phyloP scores from a whole-genome alignment of 2,329 filamentous ascomycete genomes.

The Colletotrichum somersetense region DNA sequence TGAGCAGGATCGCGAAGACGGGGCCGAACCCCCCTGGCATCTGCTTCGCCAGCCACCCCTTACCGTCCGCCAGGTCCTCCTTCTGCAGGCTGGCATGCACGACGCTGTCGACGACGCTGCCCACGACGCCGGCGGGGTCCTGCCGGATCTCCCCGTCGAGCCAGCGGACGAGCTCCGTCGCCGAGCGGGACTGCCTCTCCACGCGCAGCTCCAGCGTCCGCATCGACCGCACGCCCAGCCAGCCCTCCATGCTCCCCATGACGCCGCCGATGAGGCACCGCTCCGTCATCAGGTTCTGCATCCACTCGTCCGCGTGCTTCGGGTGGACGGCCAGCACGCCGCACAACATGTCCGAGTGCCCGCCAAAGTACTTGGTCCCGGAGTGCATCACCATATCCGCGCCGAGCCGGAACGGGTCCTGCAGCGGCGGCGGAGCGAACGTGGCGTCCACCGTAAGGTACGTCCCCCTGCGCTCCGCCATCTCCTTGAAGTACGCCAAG shows the following conservation, averaged over 20 bases:
- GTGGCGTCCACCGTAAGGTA: conserved; percentile 89
- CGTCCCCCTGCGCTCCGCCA: conserved; percentile 79
- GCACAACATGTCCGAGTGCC: conserved; percentile 93
- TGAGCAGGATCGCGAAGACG: conserved; percentile 83
- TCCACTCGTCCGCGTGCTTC: conserved; percentile 65
- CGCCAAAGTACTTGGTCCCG: conserved; percentile 96
- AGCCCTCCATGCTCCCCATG: conserved; percentile 91
- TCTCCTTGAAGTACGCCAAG: conserved; percentile 77
- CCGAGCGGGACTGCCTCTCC: conserved; percentile 78
- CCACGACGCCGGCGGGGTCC: conserved; percentile 56
- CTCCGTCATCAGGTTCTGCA: conserved; percentile 73
- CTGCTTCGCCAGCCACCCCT: conserved; percentile 82
- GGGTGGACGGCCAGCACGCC: conserved; percentile 80
- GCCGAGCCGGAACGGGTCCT: conserved; percentile 85
- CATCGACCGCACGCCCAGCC: conserved; percentile 89
- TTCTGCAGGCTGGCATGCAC: conserved; percentile 85
- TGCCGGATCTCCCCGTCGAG: conserved; percentile 65
- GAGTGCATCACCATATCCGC: conserved; percentile 92
- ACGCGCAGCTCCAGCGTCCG: conserved; percentile 89
- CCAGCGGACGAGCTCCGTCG: conserved; percentile 79
- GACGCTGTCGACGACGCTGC: conserved; percentile 70
- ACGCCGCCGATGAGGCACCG: conserved; percentile 83
- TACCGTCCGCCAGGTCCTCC: conserved; percentile 64
- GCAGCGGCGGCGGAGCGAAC: conserved; percentile 90
- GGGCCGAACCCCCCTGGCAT: conserved; percentile 94